These are phyloP conservation scores for Flaveria robusta DNA, from an alignment of 129 eudicot species.

Conservation along the genomic window DNA sequence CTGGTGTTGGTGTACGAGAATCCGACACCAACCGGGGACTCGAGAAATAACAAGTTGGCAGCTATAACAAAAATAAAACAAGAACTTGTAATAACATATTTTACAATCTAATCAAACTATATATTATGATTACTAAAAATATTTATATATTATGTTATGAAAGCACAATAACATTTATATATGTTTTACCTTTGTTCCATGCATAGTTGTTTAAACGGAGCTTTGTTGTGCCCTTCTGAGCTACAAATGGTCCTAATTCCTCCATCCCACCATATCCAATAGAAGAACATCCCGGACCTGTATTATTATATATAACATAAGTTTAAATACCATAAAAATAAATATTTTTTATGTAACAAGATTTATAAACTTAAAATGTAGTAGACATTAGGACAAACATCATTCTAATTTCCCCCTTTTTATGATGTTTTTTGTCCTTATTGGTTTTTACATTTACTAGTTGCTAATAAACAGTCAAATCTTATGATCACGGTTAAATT, in stretches of 20 bases:
- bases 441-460: too few relatives aligned
- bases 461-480: too few relatives aligned
- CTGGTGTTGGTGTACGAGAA: constrained; percentile 83
- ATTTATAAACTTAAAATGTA: too few relatives aligned
- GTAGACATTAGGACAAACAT: too few relatives aligned
- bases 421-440: too few relatives aligned
- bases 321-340: neutral
- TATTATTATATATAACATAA: neutral
- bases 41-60: constrained; percentile 76
- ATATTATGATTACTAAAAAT: neutral
- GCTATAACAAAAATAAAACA: constrained; percentile 30
- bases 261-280: constrained; percentile 76
- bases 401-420: too few relatives aligned
- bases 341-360: too few relatives aligned
- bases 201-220: constrained; percentile 60
- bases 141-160: neutral
- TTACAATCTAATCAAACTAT: neutral
- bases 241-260: constrained; percentile 85
- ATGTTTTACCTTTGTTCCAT: constrained; percentile 78
- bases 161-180: neutral
- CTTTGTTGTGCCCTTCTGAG: constrained; percentile 56
- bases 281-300: constrained; percentile 99
- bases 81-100: neutral
- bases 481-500: too few relatives aligned
- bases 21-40: constrained; percentile 94